phyloP scores from a whole-genome alignment of 345 rosid species.

The Hypericum androsaemum region DNA sequence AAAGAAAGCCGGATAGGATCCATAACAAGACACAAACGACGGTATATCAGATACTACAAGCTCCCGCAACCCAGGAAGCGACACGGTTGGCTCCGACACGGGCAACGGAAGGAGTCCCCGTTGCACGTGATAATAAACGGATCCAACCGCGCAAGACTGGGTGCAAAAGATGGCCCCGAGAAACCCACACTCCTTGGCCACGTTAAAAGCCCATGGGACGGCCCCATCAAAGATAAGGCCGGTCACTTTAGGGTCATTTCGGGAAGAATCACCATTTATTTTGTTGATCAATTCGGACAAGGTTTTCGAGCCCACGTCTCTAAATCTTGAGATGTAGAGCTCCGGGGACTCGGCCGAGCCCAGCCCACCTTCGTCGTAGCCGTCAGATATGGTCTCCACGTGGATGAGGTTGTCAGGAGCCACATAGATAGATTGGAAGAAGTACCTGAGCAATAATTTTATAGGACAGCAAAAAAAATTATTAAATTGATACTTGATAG shows the following conservation, averaged over 20 bases:
- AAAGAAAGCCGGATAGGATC: background rate
- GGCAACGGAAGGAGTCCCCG: conserved; percentile 8
- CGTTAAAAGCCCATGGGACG: too few relatives aligned
- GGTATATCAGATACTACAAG: conserved; percentile 11
- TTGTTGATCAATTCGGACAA: too few relatives aligned
- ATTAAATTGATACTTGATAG: too few relatives aligned
- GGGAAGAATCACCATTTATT: too few relatives aligned
- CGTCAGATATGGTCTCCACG: conserved; percentile 34
- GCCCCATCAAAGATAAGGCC: too few relatives aligned
- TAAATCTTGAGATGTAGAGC: too few relatives aligned
- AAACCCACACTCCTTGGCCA: too few relatives aligned
- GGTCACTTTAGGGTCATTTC: too few relatives aligned
- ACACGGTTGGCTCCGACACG: background rate
- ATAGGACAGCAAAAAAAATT: too few relatives aligned
- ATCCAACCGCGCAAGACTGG: conserved; percentile 32
- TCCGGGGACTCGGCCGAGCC: conserved; percentile 1
- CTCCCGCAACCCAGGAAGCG: conserved; percentile 1
- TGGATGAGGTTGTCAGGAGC: conserved; percentile 4
- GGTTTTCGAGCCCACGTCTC: too few relatives aligned
- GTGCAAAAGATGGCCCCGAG: conserved; percentile 18
- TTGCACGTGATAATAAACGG: conserved; percentile 26
- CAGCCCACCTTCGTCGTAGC: conserved; percentile 24
- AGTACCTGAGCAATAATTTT: background rate
- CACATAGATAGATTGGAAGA: conserved; percentile 10
- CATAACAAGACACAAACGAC: background rate